Percentiles rank a stretch among this genome's conserved stretches.
Evolutionary conservation across 805 yeast species (phyloP).

Genomic region (Debaryomyces hansenii): DNA sequence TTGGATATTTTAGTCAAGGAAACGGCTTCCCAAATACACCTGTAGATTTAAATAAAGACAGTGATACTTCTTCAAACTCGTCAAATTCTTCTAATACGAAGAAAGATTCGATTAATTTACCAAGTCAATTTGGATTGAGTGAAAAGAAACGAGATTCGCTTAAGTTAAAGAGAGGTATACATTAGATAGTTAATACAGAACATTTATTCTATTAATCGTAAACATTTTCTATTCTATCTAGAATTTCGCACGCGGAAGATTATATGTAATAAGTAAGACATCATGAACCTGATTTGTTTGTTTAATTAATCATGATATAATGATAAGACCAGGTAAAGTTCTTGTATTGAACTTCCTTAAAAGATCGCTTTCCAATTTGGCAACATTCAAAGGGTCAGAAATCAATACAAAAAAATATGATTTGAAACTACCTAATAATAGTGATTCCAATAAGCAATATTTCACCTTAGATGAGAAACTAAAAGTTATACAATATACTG

Average conservation of each 20-base stretch:
- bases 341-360: neutral
- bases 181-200: slow-evolving; percentile 14
- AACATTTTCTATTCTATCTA: neutral
- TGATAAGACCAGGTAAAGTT: neutral
- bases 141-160: slow-evolving; percentile 47
- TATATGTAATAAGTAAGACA: neutral
- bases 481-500: neutral
- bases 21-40: slow-evolving; percentile 4
- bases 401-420: neutral
- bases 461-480: neutral
- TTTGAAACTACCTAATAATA: neutral
- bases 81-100: slow-evolving; percentile 12
- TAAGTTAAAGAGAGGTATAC: slow-evolving; percentile 46
- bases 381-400: neutral
- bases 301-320: neutral
- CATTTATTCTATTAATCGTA: neutral
- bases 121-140: slow-evolving; percentile 35
- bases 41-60: slow-evolving; percentile 2
- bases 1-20: slow-evolving; percentile 26
- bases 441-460: neutral
- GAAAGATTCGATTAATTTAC: slow-evolving; percentile 24
- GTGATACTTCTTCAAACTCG: slow-evolving; percentile 4
- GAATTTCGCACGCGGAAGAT: neutral
- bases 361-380: neutral
- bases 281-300: neutral